These are phyloP conservation scores for Mrakia blollopis DNA, from an alignment of 768 basidiomycete genomes.

Conservation along the genomic window DNA sequence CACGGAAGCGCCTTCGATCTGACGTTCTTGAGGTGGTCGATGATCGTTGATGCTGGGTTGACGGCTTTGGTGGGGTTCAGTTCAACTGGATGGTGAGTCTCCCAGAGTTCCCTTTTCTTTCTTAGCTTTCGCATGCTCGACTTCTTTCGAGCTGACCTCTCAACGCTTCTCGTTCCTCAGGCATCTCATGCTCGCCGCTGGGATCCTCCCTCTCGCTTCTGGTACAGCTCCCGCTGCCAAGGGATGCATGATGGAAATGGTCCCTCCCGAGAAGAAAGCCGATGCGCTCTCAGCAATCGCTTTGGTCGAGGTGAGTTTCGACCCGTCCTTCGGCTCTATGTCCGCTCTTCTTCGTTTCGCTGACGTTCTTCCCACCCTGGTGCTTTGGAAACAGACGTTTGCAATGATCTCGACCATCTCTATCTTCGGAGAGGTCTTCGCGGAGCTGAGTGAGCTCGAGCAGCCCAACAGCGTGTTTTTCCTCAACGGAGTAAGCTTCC, in stretches of 20 bases:
- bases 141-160: not conserved
- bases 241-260: conserved; percentile 44
- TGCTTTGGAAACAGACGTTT: not conserved
- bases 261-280: conserved; percentile 36
- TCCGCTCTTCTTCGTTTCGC: not conserved
- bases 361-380: conserved; percentile 21
- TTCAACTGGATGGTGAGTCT: conserved; percentile 18
- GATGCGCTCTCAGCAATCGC: conserved; percentile 43
- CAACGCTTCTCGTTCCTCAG: not conserved
- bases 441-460: not conserved
- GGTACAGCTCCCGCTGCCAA: conserved; percentile 43
- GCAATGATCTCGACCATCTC: conserved; percentile 1
- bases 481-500: not conserved
- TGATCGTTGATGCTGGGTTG: conserved; percentile 41
- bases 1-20: conserved; percentile 42
- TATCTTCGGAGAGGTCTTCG: not conserved
- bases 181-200: conserved; percentile 30
- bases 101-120: not conserved
- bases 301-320: conserved; percentile 36
- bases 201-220: conserved; percentile 42
- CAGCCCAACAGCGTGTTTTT: not conserved
- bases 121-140: too few relatives aligned
- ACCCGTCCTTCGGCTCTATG: not conserved
- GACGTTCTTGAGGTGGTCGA: conserved; percentile 39
- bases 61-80: conserved; percentile 36